Base-by-base conservation (phyloP, 2,329 filamentous ascomycete genomes). In the Paecilomyces niveus region DNA sequence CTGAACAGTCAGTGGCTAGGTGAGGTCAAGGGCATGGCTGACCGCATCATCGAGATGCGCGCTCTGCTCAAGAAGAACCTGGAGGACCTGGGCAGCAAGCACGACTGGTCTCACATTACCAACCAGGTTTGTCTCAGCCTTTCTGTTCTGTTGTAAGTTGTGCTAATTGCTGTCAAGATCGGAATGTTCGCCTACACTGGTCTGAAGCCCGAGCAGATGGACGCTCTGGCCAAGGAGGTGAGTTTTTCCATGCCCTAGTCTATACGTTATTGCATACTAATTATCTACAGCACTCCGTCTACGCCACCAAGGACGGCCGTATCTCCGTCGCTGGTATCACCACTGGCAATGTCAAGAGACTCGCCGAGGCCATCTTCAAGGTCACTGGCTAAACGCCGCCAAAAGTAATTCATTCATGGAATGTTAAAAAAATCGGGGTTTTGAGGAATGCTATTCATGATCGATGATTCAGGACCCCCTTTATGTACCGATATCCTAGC, bases 131-230 rank as follows among this genome's bases (percentile, higher is more conserved):
- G 65, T 59, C 53, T 35, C 33, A 18, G 15, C 22, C 53, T 3
- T 24, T 54, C 53, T 60, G 45, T 4, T 39, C 13, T 54, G n/a
- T 35, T 15, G 9, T 18, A 52, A 52, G 24, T 35, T 18, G 26
- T 32, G 51, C 35, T 15, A 50, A 56, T 13, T 15, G 31, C 29
- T 53, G 74, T 26, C 8, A 62, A 85, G 85, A 99, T 99, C 71
- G 94, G 94, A 80, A 99, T 99, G 94, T 99, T 99, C 73, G 93
- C 94, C 68, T 99, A 96, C 84, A 99, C 94, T 56, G 94, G 94
- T 62, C 81, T 99, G 70, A 93, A 83, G 68, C 81, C 92, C 57
- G 88, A 93, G 79, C 89, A 97, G 81, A 97, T 97, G 90, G 89
- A 93, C 58, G 81, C 81, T 70, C 83, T 99, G 62, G 90, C 92